These are phyloP conservation scores for Penicillium lagena DNA, from an alignment of 495 filamentous ascomycete genomes.

Conservation along the genomic window DNA sequence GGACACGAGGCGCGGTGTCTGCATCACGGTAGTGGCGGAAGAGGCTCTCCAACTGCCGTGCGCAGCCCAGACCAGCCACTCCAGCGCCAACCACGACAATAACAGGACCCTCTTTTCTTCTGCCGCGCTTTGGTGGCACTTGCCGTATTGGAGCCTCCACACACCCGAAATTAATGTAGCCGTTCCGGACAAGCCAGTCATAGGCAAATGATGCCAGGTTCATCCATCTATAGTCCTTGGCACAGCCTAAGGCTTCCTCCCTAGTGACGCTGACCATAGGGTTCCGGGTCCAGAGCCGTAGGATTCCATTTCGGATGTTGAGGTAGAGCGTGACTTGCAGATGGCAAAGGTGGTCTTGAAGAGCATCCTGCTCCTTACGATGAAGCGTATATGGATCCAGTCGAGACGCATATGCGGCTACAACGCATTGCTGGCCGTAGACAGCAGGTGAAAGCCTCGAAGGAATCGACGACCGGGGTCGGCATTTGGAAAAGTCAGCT, in stretches of 20 bases:
- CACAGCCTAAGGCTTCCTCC: conserved; percentile 89
- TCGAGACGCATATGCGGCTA: conserved; percentile 81
- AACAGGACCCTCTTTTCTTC: conserved; percentile 48
- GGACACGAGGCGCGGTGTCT: conserved; percentile 62
- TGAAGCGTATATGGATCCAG: conserved; percentile 87
- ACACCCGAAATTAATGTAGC: conserved; percentile 97
- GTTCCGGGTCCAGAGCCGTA: conserved; percentile 87
- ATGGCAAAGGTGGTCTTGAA: conserved; percentile 76
- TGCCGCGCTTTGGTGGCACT: conserved; percentile 34
- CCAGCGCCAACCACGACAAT: conserved; percentile 91
- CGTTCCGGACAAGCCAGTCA: conserved; percentile 83
- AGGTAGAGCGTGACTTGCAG: conserved; percentile 92
- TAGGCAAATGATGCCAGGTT: conserved; percentile 82
- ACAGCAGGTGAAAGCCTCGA: conserved; percentile 61
- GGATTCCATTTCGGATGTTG: conserved; percentile 92
- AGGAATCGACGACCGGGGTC: conserved; percentile 76
- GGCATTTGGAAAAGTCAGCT: conserved; percentile 25
- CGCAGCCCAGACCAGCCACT: conserved; percentile 86
- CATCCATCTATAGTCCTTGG: conserved; percentile 86
- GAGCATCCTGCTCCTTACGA: conserved; percentile 71
- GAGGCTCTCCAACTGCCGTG: conserved; percentile 80
- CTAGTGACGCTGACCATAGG: conserved; percentile 78
- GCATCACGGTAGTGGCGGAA: conserved; percentile 68
- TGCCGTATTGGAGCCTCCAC: conserved; percentile 52
- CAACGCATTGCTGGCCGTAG: conserved; percentile 82